Base-by-base conservation (phyloP, 192 early-diverging fungal species). In the Rhizophlyctis rosea region DNA sequence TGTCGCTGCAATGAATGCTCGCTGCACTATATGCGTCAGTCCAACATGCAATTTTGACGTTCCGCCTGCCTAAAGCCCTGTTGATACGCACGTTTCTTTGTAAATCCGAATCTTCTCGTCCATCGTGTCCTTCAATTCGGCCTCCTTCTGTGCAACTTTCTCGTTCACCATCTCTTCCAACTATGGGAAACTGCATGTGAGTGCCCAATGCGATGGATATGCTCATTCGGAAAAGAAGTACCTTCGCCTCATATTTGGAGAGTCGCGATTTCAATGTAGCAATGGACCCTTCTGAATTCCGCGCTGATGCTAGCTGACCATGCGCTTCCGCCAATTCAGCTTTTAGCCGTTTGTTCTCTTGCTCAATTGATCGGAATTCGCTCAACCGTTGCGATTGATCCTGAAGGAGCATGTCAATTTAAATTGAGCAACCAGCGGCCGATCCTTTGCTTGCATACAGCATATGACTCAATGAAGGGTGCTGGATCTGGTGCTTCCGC, bases 401-500 rank as follows among this genome's bases (percentile, higher is more conserved):
- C 32, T 62, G 30, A 57, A 9, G 27, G 36, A 52, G 3, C 34
- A n/a, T 39, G 23, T 36, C 14, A 1, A 16, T 0, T 28, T 50
- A 50, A 23, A 16, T 36, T 64, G 16, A 32, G 16, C 24, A 21
- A 4, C 31, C 33, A 33, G 32, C 55, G 3, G 5, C 56, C 29
- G 21, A 14, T 14, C 21, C 14, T 50, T 57, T 23, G 5, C 5
- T 18, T 11, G 57, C 74, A 34, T 75, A 86, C 82, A 2, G 72
- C 64, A 44, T 82, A 75, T 2, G 83, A 75, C 24, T 85, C 74
- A 39, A 93, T 71, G 5, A 92, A 74, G 44, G 86, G 85, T 9
- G 81, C 79, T 0, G 93, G 93, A 74, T 96, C 91, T 0, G 92
- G 91, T 9, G 87, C 90, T 36, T 91, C 86, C 34, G 87, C 85